Base-by-base conservation (phyloP, 768 basidiomycete species). In the Lactarius pseudohatsudake region DNA sequence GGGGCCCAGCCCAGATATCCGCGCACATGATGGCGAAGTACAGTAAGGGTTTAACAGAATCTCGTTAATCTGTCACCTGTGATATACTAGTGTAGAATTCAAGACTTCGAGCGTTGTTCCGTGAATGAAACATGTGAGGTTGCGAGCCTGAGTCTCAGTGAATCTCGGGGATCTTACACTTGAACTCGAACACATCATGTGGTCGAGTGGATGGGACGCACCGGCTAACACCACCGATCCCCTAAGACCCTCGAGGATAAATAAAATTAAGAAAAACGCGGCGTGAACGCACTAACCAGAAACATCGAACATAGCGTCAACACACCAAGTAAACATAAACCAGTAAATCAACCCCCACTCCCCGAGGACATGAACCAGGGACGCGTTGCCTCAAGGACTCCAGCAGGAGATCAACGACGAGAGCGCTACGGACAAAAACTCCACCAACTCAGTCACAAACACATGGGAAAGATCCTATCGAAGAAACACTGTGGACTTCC, bases 11-110 rank as follows among this genome's bases (percentile, higher is more conserved):
- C 41, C n/a, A 5, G 55, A n/a, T 38, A 8, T 45, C 43, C 38
- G 16, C 16, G 47, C 56, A 38, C 65, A 41, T 13, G 10, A 54
- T 41, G 32, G 30, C 18, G 34, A 34, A 28, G 55, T 34, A 20
- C 55, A 56, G 26, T 43, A 63, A 59, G 43, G 30, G 34, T 40
- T 60, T 47, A 34, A 34, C 40, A 36, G 53, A 59, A 50, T 43
- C 26, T 43, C 32, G 38, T 54, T 56, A 63, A 64, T 55, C 20
- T 62, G 50, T 40, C 53, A 50, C 36, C 8, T 60, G 62, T 67
- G 66, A 57, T 58, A 66, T 66, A 66, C 22, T 22, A 28, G 40
- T 50, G 50, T 57, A 62, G 36, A 56, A 47, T 20, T 28, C 15
- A 32, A 32, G 32, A 38, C 36, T 11, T 15, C 11, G 30, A 34